Base-by-base conservation (phyloP, 2,329 filamentous ascomycete genomes). In the Eutypa lata region DNA sequence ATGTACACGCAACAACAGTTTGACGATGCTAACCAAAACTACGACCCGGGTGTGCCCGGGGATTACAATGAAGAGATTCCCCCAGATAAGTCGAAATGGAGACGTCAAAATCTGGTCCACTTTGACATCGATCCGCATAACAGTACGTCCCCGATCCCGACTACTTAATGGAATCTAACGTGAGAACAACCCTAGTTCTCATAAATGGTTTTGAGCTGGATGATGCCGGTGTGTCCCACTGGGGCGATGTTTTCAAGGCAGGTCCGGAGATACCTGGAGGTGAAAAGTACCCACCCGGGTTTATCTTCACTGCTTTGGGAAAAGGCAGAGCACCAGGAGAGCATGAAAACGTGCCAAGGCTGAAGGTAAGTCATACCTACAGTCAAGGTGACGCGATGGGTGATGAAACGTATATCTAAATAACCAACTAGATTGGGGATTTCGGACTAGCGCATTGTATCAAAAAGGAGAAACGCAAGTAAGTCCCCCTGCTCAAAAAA, bases 51-150 rank as follows among this genome's bases (percentile, higher is more conserved):
- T 6, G 26, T 31, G 10, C 18, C 33, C 16, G 35, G 14, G 3
- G 47, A 40, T 28, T 19, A 33, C 7, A 49, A 24, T 16, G 47
- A 49, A 21, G 47, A 49, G 35, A 11, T 49, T 19, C 47, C 47
- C 19, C 47, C 47, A 5, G 16, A 18, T 8, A 31, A 24, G 3
- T 40, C 40, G 47, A 24, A 21, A 40, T 49, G 47, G 47, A 49
- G 47, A 28, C 18, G 33, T 6, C 35, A 42, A 10, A 49, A 40
- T 24, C 14, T 40, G 19, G 47, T 49, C 4, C 47, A 49, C 16
- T 49, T 49, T 28, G 47, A 49, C 22, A 38, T 49, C 13, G 47
- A 49, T 19, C 33, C 47, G 8, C 14, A 7, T n/a, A 49, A 49
- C 35, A 14, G 35, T 49, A 40, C n/a, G 33, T 16, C 26, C 7